These are phyloP conservation scores for Arthrobotrys iridis DNA, from an alignment of 2,329 filamentous ascomycete genomes.

Conservation along the genomic window DNA sequence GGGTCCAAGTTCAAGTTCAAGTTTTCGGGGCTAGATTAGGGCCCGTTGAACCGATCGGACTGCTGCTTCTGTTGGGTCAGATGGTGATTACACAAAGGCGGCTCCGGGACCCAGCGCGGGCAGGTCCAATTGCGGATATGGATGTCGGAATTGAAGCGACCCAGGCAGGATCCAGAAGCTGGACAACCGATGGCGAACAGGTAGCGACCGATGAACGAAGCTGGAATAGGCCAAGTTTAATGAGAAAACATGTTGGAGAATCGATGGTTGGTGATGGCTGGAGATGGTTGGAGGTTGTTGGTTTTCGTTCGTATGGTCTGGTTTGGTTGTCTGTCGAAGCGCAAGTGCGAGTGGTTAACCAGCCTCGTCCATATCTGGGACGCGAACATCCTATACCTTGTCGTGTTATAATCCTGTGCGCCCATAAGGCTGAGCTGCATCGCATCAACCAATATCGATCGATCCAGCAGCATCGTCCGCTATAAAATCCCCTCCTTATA, in stretches of 20 bases:
- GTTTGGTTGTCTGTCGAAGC: not conserved
- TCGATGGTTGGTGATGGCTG: not conserved
- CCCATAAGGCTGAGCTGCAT: constrained; percentile 18
- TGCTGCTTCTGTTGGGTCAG: not conserved
- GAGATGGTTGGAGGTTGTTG: not conserved
- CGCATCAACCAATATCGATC: constrained; percentile 2
- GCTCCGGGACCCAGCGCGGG: not conserved
- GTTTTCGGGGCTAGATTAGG: not conserved
- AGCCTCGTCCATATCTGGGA: constrained; percentile 14
- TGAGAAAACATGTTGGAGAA: no score
- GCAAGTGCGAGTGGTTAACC: not conserved
- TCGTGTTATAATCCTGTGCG: not conserved
- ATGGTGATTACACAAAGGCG: constrained; percentile 14
- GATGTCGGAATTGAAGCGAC: not conserved
- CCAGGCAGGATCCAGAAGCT: not conserved
- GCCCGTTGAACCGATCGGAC: constrained; percentile 1
- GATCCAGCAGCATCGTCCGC: not conserved
- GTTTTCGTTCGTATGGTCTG: not conserved
- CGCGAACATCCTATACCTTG: not conserved
- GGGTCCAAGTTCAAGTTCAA: no score
- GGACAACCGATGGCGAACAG: not conserved
- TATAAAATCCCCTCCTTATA: constrained; percentile 5
- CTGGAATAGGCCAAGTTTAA: constrained; percentile 3
- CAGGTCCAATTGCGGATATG: constrained; percentile 1
- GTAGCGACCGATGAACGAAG: not conserved